phyloP scores from a whole-genome alignment of 108 stramenopile species.

The Asterionellopsis glacialis region DNA sequence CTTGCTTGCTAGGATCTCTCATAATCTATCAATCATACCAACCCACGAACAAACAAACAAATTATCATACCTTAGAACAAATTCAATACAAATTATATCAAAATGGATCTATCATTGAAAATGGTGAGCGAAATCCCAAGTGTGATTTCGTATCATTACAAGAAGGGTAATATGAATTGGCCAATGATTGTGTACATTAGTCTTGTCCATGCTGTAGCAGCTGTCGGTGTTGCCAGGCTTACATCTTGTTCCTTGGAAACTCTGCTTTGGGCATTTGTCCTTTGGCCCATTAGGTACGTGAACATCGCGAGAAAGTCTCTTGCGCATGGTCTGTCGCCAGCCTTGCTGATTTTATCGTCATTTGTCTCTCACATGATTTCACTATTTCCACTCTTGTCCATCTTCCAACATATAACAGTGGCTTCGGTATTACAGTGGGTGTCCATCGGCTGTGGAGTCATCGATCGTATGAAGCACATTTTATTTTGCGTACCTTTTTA shows the following conservation, averaged over 20 bases:
- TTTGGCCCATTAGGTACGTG: constrained; percentile 96
- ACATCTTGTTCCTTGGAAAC: constrained; percentile 70
- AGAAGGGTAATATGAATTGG: constrained; percentile 93
- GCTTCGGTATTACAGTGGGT: constrained; percentile 97
- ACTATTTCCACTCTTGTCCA: not conserved
- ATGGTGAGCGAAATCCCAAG: constrained; percentile 74
- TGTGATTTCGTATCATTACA: constrained; percentile 76
- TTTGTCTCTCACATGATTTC: not conserved
- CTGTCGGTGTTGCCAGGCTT: constrained; percentile 67
- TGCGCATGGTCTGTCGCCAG: too few relatives aligned
- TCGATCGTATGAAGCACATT: constrained; percentile 91
- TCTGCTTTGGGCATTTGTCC: constrained; percentile 88
- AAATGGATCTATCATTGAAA: constrained; percentile 19
- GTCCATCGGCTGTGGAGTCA: constrained; percentile 98
- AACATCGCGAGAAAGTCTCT: too few relatives aligned
- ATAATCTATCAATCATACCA: too few relatives aligned
- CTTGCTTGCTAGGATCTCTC: too few relatives aligned
- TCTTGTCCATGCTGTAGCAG: constrained; percentile 84
- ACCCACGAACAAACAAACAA: too few relatives aligned
- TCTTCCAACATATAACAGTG: constrained; percentile 44
- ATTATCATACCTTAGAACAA: too few relatives aligned
- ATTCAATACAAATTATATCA: too few relatives aligned
- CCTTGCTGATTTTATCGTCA: too few relatives aligned
- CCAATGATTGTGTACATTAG: constrained; percentile 97
- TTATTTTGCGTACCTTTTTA: constrained; percentile 74